phyloP scores from a whole-genome alignment of 2,329 filamentous ascomycete species.

The Stromatinia cepivora region DNA sequence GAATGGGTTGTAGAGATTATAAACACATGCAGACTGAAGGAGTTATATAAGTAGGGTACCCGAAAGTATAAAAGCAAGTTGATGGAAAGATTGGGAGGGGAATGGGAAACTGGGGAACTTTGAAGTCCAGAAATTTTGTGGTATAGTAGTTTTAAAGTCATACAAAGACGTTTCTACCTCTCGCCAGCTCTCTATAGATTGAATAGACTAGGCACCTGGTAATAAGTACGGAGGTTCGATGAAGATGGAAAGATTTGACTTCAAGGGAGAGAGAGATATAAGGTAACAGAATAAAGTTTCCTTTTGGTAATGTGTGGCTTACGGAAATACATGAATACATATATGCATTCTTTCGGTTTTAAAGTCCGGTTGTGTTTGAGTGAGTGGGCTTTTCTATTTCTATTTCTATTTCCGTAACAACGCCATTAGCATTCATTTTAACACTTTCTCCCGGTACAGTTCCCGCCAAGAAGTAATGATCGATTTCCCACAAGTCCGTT shows the following conservation, averaged over 20 bases:
- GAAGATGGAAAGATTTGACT: background rate
- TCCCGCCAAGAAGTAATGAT: slow-evolving; percentile 10
- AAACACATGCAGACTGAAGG: background rate
- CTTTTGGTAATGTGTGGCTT: background rate
- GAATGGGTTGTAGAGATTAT: background rate
- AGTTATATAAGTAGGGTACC: background rate
- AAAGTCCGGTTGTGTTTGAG: background rate
- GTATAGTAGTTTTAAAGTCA: background rate
- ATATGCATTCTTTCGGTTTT: background rate
- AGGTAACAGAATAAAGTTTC: background rate
- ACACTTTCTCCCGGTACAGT: background rate
- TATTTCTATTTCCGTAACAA: slow-evolving; percentile 8
- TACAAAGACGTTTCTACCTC: background rate
- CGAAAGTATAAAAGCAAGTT: background rate
- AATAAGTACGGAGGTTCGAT: background rate
- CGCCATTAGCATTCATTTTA: background rate
- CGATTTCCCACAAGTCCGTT: slow-evolving; percentile 8
- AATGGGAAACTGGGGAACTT: background rate
- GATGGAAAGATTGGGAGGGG: background rate
- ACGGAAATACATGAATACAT: background rate
- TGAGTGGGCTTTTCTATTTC: background rate
- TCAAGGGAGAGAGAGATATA: background rate
- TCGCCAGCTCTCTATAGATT: background rate
- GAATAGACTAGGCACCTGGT: background rate
- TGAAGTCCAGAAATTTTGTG: background rate